These are phyloP conservation scores for Penicillium oxalicum DNA, from an alignment of 2,329 filamentous ascomycete genomes.

Conservation along the genomic window DNA sequence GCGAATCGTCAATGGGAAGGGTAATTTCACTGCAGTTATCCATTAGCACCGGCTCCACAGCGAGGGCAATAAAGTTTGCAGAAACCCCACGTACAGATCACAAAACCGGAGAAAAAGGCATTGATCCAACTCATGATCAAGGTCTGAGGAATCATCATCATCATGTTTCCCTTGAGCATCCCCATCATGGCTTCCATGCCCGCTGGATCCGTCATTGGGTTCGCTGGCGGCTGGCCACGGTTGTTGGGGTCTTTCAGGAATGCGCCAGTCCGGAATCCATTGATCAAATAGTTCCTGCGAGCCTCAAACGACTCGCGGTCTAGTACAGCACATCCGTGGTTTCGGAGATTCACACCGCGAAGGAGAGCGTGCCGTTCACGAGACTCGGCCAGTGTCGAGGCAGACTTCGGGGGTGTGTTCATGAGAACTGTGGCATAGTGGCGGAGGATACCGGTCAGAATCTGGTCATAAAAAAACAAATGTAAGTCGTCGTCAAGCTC, in stretches of 20 bases:
- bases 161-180: conserved; percentile 99
- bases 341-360: conserved; percentile 76
- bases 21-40: conserved; percentile 68
- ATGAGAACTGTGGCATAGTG: conserved; percentile 96
- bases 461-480: conserved; percentile 40
- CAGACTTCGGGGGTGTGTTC: conserved; percentile 72
- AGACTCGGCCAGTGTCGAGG: conserved; percentile 52
- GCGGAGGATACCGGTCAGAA: conserved; percentile 88
- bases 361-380: conserved; percentile 82
- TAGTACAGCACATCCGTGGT: conserved; percentile 74
- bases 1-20: conserved; percentile 94
- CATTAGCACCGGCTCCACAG: conserved; percentile 6
- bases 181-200: conserved; percentile 99
- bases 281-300: conserved; percentile 73
- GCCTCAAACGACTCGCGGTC: conserved; percentile 69
- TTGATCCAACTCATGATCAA: conserved; percentile 99
- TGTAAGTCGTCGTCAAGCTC: background rate
- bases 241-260: conserved; percentile 86
- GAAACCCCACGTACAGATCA: conserved; percentile 64
- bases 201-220: conserved; percentile 90
- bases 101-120: conserved; percentile 96
- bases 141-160: conserved; percentile 98
- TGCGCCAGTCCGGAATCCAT: conserved; percentile 75
- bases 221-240: conserved; percentile 79
- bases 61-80: background rate